A percentile compares a stretch with the other conserved stretches of the same genome.
Evolutionary conservation across 164 flowering plant species (phyloP).

Genomic region (Nymphaea colorata): DNA sequence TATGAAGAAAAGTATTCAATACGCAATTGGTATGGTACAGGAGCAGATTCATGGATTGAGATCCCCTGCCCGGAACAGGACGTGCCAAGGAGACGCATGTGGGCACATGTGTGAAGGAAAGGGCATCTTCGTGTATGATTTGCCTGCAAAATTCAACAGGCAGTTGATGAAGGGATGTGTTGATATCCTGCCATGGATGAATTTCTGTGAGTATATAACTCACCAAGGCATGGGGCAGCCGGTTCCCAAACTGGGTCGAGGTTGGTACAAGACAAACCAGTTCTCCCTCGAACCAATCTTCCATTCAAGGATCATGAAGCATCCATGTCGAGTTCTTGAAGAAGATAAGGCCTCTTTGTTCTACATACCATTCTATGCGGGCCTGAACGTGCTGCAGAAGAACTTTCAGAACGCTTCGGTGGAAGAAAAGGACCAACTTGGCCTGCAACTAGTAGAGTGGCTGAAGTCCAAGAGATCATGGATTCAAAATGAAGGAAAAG

Average conservation of each 20-base stretch:
- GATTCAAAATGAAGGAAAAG: constrained; percentile 41
- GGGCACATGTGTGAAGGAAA: constrained; percentile 28
- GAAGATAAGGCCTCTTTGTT: constrained; percentile 48
- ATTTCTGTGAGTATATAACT: constrained; percentile 38
- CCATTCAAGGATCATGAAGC: constrained; percentile 47
- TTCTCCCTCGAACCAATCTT: constrained; percentile 65
- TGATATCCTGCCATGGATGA: constrained; percentile 42
- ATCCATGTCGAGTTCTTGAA: constrained; percentile 59
- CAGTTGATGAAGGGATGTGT: constrained; percentile 42
- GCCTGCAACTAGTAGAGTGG: constrained; percentile 47
- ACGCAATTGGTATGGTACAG: constrained; percentile 15
- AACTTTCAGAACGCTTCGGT: constrained; percentile 49
- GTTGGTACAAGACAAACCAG: constrained; percentile 71
- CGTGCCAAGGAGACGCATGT: background rate
- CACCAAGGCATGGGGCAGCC: constrained; percentile 53
- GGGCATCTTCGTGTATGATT: constrained; percentile 58
- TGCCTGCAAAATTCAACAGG: constrained; percentile 70
- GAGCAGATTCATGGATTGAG: constrained; percentile 34
- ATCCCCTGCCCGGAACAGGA: background rate
- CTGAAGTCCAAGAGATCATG: constrained; percentile 29
- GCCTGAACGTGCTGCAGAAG: constrained; percentile 56
- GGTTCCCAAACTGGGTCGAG: constrained; percentile 38
- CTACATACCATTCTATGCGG: constrained; percentile 77
- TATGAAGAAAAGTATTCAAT: background rate
- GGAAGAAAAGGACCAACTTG: constrained; percentile 41